Evolutionary conservation across 169 alveolate genomes (phyloP), one percentile per base, ranked within the genome.

Genomic region (Theileria sp.): DNA sequence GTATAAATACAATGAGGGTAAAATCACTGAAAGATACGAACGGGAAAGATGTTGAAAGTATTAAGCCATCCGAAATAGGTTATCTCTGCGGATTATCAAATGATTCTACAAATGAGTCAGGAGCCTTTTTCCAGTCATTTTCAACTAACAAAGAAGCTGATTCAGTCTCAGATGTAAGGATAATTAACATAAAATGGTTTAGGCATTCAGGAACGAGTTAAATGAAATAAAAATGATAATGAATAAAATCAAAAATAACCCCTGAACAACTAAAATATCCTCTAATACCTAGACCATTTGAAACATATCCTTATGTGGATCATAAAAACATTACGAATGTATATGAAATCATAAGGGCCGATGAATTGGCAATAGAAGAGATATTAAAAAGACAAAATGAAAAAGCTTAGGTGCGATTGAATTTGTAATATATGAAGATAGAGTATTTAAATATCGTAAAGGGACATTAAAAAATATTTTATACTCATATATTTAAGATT

Each of bases 11-110:
- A 19, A 78, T 50, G 15, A 81, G 76, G 49, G 69, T 81, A 0
- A 81, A 75, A 60, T 30, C 71, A 36, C 5, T 81, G 0, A 81
- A 70, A 64, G 58, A 70, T 21, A 61, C 32, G 36, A 62, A 38
- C 3, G 88, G 88, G 17, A 56, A 74, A 30, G 76, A 74, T 32
- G 30, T 83, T 49, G 68, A 64, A 3, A 26, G 8, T 13, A 78
- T 76, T 21, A 77, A 36, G 38, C 81, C 77, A 21, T 83, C 89
- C 21, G 80, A 83, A 26, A 75, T 70, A 6, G 78, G 68, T 4
- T 36, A 62, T 19, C 71, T 77, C 9, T 79, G 77, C 8, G 89
- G 89, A 1, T 83, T 83, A 34, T 80, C 77, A 8, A 77, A 69
- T 51, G 86, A 77, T n/a, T 13, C 51, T 15, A 44, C 64, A 1